Base-by-base conservation (phyloP, 257 asterid species). In the Dorcoceras hygrometricum region DNA sequence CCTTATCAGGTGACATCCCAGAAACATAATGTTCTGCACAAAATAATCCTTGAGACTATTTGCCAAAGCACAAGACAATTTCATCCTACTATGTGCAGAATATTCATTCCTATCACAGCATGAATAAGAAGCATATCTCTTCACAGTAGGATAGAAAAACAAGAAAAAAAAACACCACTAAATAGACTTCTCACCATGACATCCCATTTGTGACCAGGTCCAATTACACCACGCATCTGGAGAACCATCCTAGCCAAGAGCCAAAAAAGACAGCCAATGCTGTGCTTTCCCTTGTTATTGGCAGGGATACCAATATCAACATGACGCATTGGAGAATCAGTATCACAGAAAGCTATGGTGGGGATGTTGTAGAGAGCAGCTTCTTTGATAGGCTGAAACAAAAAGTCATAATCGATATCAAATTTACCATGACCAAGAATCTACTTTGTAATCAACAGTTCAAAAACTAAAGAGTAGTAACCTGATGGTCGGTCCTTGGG, bases 401-500 rank as follows among this genome's bases (percentile, higher is more conserved):
- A 39, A 39, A 39, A 2, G 12, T 12, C 50, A 34, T 2, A 39
- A 0, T 12, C 4, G 0, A 39, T 5, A 12, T 39, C 0, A 11
- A 39, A 34, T 3, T 10, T 8, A 39, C n/a, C n/a, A 39, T 39
- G n/a, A 39, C 11, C 50, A 5, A 12, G 4, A 11, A 39, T 39
- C 50, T 12, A 5, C 18, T 3, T 0, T 11, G n/a, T 39, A 39
- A 39, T 39, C 50, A 39, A 39, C 4, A 39, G 3, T 39, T 12
- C 55, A 39, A n/a, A 31, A 31, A 31, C 6, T 7, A n/a, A 20
- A 4, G 36, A 19, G 2, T 3, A 2, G 27, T 56, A 16, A 70
- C 83, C 83, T 79, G 83, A 63, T 75, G 83, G 31, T 79, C 83
- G 3, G 83, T 79, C 34, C 81, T 75, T 10, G 83, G 83, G 59